Evolutionary conservation across 139 green algal genomes (phyloP), one percentile per base, ranked within the genome.

Genomic region (Mychonastes homosphaera): DNA sequence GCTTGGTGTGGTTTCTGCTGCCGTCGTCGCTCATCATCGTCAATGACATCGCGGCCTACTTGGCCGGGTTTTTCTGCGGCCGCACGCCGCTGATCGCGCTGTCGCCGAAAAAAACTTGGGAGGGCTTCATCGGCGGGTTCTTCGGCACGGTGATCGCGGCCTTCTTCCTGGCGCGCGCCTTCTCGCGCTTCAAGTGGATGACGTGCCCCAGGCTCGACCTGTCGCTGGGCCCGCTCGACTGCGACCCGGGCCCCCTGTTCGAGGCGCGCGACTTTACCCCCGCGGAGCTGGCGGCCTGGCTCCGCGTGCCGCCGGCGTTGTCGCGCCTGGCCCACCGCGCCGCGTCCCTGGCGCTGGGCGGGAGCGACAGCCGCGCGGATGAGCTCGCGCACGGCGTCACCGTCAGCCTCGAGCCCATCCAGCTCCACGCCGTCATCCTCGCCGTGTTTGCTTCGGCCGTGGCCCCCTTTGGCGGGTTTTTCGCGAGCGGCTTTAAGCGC

Each of bases 101-200:
- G 48, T 97, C 89, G 0, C 92, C 92, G 46, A 98, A 98, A 65
- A 99, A 99, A 84, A 99, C 92, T 0, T 96, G 87, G 90, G 92
- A 99, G 77, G 92, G 92, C 19, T 99, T 98, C 62, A 68, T 97
- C 13, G 89, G 89, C 15, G 92, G 87, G 30, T 77, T 83, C 46
- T 3, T 91, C 12, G 72, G 73, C 57, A 97, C 91, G 26, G 67
- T 97, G 29, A 9, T 87, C 1, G 52, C 73, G 10, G 87, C 84
- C 21, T 94, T 87, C 67, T 70, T 84, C 52, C 67, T 95, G 28
- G 72, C 87, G 1, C 56, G 58, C 6, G 54, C 72, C 13, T 55
- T 94, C 64, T 73, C 72, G 0, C 58, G 60, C n/a, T 90, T 73
- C 66, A 77, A 82, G 50, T 98, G 86, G 86, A 72, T 98, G 63